Percentiles rank a stretch among this genome's conserved stretches.
phyloP scores from a whole-genome alignment of 2,329 filamentous ascomycete genomes.

The Bipolaris gigantea region DNA sequence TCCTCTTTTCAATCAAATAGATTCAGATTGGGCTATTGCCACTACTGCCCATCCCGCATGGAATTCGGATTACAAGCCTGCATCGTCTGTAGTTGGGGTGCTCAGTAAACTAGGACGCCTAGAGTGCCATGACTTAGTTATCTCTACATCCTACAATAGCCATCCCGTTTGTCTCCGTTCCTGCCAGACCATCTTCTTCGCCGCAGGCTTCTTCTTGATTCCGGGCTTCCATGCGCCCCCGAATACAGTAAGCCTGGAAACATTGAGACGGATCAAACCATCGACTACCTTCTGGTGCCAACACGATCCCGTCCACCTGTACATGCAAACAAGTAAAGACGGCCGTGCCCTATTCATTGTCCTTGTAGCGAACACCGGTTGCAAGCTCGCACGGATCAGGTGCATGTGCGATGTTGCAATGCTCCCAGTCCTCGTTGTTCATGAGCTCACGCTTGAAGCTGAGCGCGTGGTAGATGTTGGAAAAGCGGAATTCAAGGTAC shows the following conservation, averaged over 20 bases:
- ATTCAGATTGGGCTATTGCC: background rate
- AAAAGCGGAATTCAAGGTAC: slow-evolving; percentile 54
- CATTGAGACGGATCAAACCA: background rate
- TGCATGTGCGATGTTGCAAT: slow-evolving; percentile 49
- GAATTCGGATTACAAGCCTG: background rate
- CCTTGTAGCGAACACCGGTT: slow-evolving; percentile 32
- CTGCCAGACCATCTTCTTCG: background rate
- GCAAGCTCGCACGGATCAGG: slow-evolving; percentile 48
- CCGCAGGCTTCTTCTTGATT: background rate
- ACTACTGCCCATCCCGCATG: too few species aligned
- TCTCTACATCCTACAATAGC: too few species aligned
- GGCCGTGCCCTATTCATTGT: slow-evolving; percentile 18
- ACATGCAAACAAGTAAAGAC: background rate
- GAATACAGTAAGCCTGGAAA: background rate
- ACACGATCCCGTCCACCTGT: background rate
- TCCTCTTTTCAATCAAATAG: background rate
- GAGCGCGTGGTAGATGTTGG: slow-evolving; percentile 51
- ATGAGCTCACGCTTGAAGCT: slow-evolving; percentile 48
- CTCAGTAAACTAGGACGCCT: too few species aligned
- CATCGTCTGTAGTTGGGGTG: background rate
- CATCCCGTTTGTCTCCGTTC: background rate
- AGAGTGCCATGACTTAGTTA: background rate
- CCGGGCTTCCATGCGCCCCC: background rate
- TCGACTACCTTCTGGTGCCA: background rate
- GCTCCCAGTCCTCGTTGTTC: slow-evolving; percentile 51